Percentiles rank a stretch among this genome's conserved stretches.
phyloP scores from a whole-genome alignment of 1,284 basidiomycete species.

The Cryptococcus sp. region DNA sequence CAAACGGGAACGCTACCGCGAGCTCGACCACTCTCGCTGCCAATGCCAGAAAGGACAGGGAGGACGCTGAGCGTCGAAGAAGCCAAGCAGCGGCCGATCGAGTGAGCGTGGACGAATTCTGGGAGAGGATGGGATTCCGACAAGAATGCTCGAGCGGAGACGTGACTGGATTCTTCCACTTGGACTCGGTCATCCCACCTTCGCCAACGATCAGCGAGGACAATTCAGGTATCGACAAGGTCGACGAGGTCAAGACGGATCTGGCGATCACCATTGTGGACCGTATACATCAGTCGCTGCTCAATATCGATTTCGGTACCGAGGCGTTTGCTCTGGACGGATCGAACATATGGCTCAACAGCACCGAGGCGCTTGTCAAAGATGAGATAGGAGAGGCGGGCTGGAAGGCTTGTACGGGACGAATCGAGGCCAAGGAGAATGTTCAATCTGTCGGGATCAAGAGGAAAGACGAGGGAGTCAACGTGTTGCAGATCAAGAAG shows the following conservation, averaged over 20 bases:
- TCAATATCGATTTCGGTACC: constrained; percentile 72
- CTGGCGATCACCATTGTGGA: constrained; percentile 57
- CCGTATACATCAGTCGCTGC: constrained; percentile 61
- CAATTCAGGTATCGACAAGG: background rate
- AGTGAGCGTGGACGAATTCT: constrained; percentile 65
- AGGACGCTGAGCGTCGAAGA: constrained; percentile 38
- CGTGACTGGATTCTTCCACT: constrained; percentile 80
- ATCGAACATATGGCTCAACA: constrained; percentile 62
- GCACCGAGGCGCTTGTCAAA: constrained; percentile 48
- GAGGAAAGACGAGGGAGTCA: constrained; percentile 36
- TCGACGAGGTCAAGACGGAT: background rate
- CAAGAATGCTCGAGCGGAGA: constrained; percentile 83
- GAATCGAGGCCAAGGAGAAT: constrained; percentile 19
- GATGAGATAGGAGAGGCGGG: constrained; percentile 36
- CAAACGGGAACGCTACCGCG: background rate
- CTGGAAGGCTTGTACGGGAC: constrained; percentile 18
- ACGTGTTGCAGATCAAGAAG: constrained; percentile 45
- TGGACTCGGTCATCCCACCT: constrained; percentile 40
- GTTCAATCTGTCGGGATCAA: constrained; percentile 12
- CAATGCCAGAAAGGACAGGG: constrained; percentile 10
- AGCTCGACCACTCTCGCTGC: background rate
- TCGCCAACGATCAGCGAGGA: background rate
- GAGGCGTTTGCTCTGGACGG: constrained; percentile 59
- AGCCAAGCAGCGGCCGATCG: constrained; percentile 45
- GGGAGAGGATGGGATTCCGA: constrained; percentile 89